phyloP scores from a whole-genome alignment of 768 basidiomycete species.

The Rhizopogon sp. region DNA sequence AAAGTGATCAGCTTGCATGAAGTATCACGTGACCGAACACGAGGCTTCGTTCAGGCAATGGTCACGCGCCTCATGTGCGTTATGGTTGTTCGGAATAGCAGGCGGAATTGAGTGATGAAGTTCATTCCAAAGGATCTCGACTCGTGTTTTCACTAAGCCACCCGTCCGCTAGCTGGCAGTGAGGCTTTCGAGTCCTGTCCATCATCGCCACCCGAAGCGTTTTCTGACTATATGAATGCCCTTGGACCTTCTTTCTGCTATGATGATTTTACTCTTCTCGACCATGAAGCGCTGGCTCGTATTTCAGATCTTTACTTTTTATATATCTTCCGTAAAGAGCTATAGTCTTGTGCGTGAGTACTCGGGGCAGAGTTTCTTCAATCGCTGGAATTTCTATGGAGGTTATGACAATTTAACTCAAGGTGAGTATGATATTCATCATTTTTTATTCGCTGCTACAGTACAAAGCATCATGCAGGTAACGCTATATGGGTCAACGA shows the following conservation, averaged over 20 bases:
- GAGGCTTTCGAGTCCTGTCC: background rate
- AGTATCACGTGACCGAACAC: too few relatives aligned
- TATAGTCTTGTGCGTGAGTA: conserved; percentile 41
- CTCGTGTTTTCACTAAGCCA: too few relatives aligned
- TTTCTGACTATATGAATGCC: conserved; percentile 4
- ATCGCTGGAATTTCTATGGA: conserved; percentile 52
- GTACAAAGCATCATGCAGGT: conserved; percentile 31
- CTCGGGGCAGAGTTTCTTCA: conserved; percentile 47
- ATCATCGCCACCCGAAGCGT: background rate
- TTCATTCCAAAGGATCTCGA: background rate
- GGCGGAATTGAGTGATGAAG: background rate
- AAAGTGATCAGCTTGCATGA: too few relatives aligned
- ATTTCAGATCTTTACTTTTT: background rate
- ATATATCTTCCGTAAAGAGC: conserved; percentile 5
- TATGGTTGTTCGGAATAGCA: background rate
- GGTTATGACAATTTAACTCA: conserved; percentile 41
- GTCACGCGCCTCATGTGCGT: background rate
- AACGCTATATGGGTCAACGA: conserved; percentile 57
- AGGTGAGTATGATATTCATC: conserved; percentile 29
- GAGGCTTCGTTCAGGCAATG: too few relatives aligned
- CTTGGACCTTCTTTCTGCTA: background rate
- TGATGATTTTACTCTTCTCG: background rate
- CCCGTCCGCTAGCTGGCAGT: background rate
- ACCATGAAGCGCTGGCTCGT: conserved; percentile 11
- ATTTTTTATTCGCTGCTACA: background rate